phyloP scores from a whole-genome alignment of 106 monocot species.

The Dioscorea dumetorum region DNA sequence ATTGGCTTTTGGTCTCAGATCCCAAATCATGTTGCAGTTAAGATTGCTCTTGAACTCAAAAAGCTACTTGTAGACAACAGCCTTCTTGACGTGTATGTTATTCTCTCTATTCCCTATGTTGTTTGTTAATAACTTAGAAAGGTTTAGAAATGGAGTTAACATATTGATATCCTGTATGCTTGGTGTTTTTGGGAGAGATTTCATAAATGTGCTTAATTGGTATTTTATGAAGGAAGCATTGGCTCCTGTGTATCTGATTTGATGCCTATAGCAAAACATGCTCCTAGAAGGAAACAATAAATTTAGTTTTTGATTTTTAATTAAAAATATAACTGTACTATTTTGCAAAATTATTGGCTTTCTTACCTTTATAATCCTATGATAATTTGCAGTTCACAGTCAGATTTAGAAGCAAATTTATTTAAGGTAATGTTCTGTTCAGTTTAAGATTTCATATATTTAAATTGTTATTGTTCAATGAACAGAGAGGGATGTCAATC shows the following conservation, averaged over 20 bases:
- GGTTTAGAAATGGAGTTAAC: neutral
- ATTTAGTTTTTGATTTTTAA: too few species aligned
- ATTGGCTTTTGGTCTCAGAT: slow-evolving; percentile 46
- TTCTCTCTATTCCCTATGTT: neutral
- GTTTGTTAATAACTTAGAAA: neutral
- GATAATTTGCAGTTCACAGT: slow-evolving; percentile 76
- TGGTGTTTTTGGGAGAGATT: neutral
- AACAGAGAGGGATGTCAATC: too few species aligned
- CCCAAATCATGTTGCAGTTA: slow-evolving; percentile 96
- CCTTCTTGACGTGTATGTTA: slow-evolving; percentile 96
- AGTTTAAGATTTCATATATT: neutral
- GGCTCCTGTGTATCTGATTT: neutral
- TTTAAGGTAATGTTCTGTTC: slow-evolving; percentile 62
- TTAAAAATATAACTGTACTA: too few species aligned
- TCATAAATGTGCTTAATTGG: neutral
- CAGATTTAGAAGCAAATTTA: slow-evolving; percentile 93
- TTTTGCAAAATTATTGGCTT: neutral
- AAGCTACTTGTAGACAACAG: slow-evolving; percentile 98
- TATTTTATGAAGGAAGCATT: neutral
- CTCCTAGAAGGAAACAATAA: too few species aligned
- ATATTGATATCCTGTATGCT: neutral
- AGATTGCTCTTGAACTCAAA: slow-evolving; percentile 97
- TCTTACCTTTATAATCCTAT: neutral
- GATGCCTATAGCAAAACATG: too few species aligned
- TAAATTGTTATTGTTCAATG: too few species aligned